A percentile compares a stretch with the other conserved stretches of the same genome.
phyloP scores from a whole-genome alignment of 148 eudicot genomes.

The Amaranthus palmeri region DNA sequence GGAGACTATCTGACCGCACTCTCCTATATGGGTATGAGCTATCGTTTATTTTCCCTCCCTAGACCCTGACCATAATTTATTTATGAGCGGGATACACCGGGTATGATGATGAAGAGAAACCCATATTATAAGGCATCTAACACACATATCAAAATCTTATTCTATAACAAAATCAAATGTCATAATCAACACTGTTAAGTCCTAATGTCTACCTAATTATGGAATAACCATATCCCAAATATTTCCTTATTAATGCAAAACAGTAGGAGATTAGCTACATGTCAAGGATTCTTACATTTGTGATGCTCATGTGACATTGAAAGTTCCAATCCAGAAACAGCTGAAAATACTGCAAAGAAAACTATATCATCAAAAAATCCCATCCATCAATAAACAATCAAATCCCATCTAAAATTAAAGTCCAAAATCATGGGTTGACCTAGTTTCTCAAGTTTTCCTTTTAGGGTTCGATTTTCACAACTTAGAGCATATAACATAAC shows the following conservation, averaged over 20 bases:
- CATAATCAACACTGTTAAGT: conserved; percentile 15
- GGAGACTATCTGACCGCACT: too few species aligned
- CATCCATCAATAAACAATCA: conserved; percentile 1
- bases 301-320: conserved; percentile 82
- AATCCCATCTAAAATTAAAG: neutral
- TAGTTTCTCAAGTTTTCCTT: too few species aligned
- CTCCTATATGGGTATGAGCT: too few species aligned
- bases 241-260: conserved; percentile 8
- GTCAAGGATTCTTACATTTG: conserved; percentile 56
- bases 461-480: too few species aligned
- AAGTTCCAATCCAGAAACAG: conserved; percentile 88
- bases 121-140: conserved; percentile 9
- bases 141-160: conserved; percentile 8
- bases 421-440: too few species aligned
- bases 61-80: too few species aligned
- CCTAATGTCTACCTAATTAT: conserved; percentile 21
- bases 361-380: conserved; percentile 8
- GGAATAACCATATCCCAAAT: neutral
- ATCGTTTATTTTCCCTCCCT: too few species aligned
- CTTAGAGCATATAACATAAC: too few species aligned
- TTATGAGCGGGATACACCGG: too few species aligned
- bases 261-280: conserved; percentile 1
- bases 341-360: conserved; percentile 72
- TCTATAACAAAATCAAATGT: neutral
- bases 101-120: conserved; percentile 8